Base-by-base conservation (phyloP, 1,284 basidiomycete genomes). In the Caloboletus firmus region DNA sequence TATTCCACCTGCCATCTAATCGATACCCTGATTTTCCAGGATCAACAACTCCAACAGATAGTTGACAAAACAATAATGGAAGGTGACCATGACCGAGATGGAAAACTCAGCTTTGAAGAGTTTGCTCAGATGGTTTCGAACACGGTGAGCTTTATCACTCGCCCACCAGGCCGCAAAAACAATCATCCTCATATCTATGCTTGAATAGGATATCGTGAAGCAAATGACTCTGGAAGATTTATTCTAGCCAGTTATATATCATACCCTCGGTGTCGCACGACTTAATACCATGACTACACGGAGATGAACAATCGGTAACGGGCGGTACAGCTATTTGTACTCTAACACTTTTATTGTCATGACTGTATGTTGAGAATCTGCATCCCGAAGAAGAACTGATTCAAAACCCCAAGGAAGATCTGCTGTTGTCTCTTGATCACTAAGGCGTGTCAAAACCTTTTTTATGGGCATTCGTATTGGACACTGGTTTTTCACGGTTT, bases 21-120 rank as follows among this genome's bases (percentile, higher is more conserved):
- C 34, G 9, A 52, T 18, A 1, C 17, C 11, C 11, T 5, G 41
- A 11, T 28, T 28, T 45, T 49, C 17, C 61, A 93, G 90, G 97
- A 99, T 73, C 93, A 97, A 72, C 97, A 99, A 79, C 76, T 99
- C 60, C 97, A 99, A 73, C 96, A 99, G 74, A 99, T 99, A 61
- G 97, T 99, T 11, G 97, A 99, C 76, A 99, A 99, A 80, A 99
- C 96, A 17, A 99, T 99, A 72, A 96, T 99, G 93, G 96, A 99
- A 75, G 96, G 95, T 17, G 96, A 99, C 72, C 91, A 93, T 72
- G 94, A 99, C 68, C 94, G 92, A 10, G 97, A 99, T 72, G 96
- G 96, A 32, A 98, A 96, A 73, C 81, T 99, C 58, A 93, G 85
- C 72, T 98, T 99, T 67, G 93, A 97, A 55, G 96, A 99, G 76